Evolutionary conservation across 176 grass and related monocot species (phyloP).

Genomic region (Bothriochloa decipiens): DNA sequence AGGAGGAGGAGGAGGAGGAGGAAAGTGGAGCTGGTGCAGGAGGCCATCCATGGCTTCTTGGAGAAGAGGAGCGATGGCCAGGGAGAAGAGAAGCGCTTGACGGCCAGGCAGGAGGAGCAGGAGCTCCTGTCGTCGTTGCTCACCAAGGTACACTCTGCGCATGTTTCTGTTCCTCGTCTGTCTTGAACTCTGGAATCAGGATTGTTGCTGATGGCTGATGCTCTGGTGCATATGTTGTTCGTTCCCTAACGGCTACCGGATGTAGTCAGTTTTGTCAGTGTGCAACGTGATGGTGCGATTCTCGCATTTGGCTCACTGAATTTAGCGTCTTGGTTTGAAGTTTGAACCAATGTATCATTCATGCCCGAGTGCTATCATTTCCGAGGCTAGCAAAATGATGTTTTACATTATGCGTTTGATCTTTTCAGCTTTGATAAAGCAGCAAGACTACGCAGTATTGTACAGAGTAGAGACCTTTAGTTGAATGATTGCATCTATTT

Average conservation of each 20-base stretch:
- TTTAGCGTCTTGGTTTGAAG: neutral
- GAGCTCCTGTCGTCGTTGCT: conserved; percentile 49
- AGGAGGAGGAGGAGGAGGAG: neutral
- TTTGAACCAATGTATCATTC: neutral
- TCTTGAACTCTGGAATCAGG: neutral
- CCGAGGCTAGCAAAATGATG: neutral
- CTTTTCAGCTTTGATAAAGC: no score
- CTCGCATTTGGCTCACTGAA: neutral
- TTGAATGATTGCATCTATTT: no score
- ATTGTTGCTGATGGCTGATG: neutral
- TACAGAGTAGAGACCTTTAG: no score
- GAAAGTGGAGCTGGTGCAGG: conserved; percentile 37
- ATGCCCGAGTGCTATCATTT: neutral
- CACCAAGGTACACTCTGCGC: conserved; percentile 48
- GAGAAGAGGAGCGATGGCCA: conserved; percentile 5
- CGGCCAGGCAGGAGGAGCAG: neutral
- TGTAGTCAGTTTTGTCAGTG: neutral
- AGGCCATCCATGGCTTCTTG: conserved; percentile 39
- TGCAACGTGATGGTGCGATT: no score
- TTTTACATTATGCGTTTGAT: no score
- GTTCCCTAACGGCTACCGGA: neutral
- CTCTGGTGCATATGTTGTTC: neutral
- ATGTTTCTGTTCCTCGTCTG: no score
- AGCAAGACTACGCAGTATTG: no score
- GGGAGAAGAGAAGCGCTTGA: neutral